Conservation (phyloP, 371 early-diverging fungal species). For the Blyttiomyces sp. region DNA sequence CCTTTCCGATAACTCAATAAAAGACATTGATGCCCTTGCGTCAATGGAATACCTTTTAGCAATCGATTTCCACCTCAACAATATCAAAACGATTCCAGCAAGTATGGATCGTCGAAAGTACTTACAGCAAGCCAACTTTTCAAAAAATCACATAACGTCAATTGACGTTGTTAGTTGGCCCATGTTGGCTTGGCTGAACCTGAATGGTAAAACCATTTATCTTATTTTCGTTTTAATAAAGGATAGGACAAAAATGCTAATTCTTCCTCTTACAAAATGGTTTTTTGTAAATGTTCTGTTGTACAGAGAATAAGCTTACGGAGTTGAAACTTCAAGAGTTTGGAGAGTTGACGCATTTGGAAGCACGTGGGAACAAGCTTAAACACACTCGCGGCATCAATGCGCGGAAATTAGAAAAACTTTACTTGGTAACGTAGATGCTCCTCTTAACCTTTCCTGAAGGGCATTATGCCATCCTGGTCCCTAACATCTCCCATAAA, state of each 20-base stretch:
- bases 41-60: constrained; percentile 40
- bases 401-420: constrained; percentile 38
- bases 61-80: constrained; percentile 37
- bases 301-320: constrained; percentile 43
- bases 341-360: constrained; percentile 40
- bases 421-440: constrained; percentile 38
- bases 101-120: constrained; percentile 38
- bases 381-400: constrained; percentile 20
- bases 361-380: constrained; percentile 36
- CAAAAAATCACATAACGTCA: constrained; percentile 32
- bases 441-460: background rate
- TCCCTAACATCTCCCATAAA: background rate
- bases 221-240: too few species aligned
- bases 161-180: constrained; percentile 37
- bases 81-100: constrained; percentile 30
- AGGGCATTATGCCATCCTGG: background rate
- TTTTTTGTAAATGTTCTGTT: too few species aligned
- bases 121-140: constrained; percentile 44
- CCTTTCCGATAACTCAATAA: constrained; percentile 35
- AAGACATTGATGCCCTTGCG: constrained; percentile 29
- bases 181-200: constrained; percentile 39
- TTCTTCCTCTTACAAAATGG: too few species aligned
- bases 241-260: background rate
- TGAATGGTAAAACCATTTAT: constrained; percentile 35
- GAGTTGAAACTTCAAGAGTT: constrained; percentile 36